Conservation (phyloP, 2,329 filamentous ascomycete genomes). For the Escovopsis sp. region DNA sequence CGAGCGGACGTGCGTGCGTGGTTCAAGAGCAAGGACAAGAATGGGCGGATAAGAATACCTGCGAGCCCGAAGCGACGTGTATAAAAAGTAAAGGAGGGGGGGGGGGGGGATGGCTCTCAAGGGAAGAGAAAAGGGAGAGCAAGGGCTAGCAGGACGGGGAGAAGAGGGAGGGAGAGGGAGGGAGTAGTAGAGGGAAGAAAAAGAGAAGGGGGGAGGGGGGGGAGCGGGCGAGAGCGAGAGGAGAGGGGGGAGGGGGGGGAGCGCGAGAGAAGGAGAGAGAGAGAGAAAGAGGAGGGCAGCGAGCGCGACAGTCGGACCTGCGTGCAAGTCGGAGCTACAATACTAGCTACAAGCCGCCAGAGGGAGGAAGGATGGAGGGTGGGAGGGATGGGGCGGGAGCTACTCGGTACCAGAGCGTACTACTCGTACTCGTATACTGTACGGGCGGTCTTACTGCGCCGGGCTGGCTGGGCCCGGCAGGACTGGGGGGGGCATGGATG, state of each 20-base stretch:
- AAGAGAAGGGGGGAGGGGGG: constrained; percentile 5
- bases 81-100: not conserved
- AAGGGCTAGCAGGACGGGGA: constrained; percentile 5
- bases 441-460: constrained; percentile 5
- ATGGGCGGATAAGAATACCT: no score
- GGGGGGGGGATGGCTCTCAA: not conserved
- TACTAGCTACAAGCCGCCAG: no score
- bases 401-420: no score
- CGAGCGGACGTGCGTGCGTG: no score
- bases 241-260: constrained; percentile 5
- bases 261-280: constrained; percentile 3
- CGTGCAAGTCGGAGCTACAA: no score
- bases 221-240: constrained; percentile 5
- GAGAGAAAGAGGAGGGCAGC: not conserved
- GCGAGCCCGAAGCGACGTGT: no score
- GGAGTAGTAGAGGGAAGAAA: constrained; percentile 7
- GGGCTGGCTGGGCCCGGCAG: constrained; percentile 1
- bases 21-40: no score
- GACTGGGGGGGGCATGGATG: not conserved
- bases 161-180: constrained; percentile 6
- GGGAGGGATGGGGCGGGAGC: no score
- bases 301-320: no score
- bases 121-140: constrained; percentile 1
- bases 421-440: no score
- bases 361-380: no score